A percentile compares a stretch with the other conserved stretches of the same genome.
These are phyloP conservation scores for Lizanozyma gosingica DNA, from an alignment of 1,139 yeast genomes.

Conservation along the genomic window DNA sequence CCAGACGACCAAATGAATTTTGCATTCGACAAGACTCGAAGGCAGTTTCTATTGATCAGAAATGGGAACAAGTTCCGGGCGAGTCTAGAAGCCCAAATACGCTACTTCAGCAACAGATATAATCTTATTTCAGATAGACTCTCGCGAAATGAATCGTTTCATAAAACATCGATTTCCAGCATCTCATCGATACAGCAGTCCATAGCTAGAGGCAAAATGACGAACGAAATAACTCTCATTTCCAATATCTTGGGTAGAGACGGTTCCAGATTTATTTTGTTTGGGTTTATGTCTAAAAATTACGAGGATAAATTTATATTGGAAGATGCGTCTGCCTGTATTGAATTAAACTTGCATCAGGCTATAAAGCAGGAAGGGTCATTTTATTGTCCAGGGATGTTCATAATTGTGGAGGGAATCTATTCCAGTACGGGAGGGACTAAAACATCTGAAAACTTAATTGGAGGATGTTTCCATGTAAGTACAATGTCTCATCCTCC, in stretches of 20 bases:
- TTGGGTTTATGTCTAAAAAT: conserved; percentile 65
- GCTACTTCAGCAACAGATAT: conserved; percentile 38
- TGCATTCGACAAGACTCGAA: conserved; percentile 54
- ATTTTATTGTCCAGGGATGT: conserved; percentile 72
- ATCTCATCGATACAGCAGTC: conserved; percentile 25
- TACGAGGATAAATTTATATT: conserved; percentile 62
- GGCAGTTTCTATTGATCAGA: conserved; percentile 44
- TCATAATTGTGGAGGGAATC: conserved; percentile 77
- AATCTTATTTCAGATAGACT: conserved; percentile 59
- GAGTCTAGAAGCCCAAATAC: conserved; percentile 11
- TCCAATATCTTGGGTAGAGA: conserved; percentile 82
- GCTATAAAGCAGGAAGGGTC: conserved; percentile 58
- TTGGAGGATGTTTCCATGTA: conserved; percentile 56
- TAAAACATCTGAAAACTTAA: conserved; percentile 18
- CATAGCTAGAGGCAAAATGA: conserved; percentile 14
- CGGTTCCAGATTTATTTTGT: conserved; percentile 63
- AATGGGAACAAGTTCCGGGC: conserved; percentile 6
- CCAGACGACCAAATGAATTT: conserved; percentile 61
- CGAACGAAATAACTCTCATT: conserved; percentile 59
- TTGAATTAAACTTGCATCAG: conserved; percentile 63
- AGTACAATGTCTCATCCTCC: conserved; percentile 82
- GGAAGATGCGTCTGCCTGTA: conserved; percentile 74
- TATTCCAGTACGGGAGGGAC: conserved; percentile 56
- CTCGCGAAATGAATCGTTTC: conserved; percentile 68
- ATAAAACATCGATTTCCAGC: conserved; percentile 37